phyloP scores from a whole-genome alignment of 768 basidiomycete species.

The Boletus insuetus region DNA sequence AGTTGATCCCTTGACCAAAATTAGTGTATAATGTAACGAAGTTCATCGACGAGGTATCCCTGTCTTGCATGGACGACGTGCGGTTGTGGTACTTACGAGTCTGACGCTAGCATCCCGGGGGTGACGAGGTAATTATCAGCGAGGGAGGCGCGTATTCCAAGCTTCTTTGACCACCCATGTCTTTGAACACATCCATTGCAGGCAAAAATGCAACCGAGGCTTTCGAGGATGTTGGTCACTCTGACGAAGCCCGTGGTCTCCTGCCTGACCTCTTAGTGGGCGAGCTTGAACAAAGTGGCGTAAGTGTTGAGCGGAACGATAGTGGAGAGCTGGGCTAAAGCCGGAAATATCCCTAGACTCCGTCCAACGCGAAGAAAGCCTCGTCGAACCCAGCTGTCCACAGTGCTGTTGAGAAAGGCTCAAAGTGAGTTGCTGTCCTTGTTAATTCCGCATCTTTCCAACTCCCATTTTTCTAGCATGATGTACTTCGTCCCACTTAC shows the following conservation, averaged over 20 bases:
- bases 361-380: constrained; percentile 50
- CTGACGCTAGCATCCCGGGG: constrained; percentile 79
- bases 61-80: background rate
- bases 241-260: constrained; percentile 91
- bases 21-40: constrained; percentile 91
- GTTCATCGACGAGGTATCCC: constrained; percentile 88
- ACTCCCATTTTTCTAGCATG: constrained; percentile 40
- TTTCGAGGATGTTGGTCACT: constrained; percentile 99
- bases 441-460: background rate
- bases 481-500: constrained; percentile 85
- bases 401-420: constrained; percentile 60
- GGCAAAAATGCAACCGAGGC: constrained; percentile 96
- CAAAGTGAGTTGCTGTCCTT: constrained; percentile 48
- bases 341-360: constrained; percentile 34
- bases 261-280: constrained; percentile 79
- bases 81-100: constrained; percentile 4
- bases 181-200: constrained; percentile 32
- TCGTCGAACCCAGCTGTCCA: constrained; percentile 40
- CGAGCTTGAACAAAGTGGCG: constrained; percentile 70
- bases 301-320: constrained; percentile 35
- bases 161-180: background rate
- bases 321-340: constrained; percentile 2
- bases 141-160: constrained; percentile 72
- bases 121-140: constrained; percentile 94
- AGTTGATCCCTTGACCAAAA: constrained; percentile 5